Evolutionary conservation across 306 rosid genomes (phyloP).

Genomic region (Citrullus colocynthis): DNA sequence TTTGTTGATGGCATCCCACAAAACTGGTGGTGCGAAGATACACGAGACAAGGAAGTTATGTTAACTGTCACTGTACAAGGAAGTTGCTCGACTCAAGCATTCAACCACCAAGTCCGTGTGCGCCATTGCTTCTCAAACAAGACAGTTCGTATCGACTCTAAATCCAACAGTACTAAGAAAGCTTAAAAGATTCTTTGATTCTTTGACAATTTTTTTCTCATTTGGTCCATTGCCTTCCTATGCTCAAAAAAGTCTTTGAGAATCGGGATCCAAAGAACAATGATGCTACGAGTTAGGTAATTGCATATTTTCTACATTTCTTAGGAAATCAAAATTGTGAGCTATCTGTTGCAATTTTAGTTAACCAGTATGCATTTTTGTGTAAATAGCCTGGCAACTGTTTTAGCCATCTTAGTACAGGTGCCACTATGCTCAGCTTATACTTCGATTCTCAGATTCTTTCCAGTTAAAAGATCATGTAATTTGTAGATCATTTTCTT

Average conservation of each 20-base stretch:
- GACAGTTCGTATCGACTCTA: conserved; percentile 37
- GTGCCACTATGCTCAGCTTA: neutral
- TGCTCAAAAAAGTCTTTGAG: neutral
- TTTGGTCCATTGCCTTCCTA: neutral
- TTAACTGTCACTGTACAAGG: conserved; percentile 56
- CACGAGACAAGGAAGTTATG: conserved; percentile 63
- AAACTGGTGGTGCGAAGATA: conserved; percentile 82
- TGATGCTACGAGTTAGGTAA: neutral
- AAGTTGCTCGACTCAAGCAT: conserved; percentile 37
- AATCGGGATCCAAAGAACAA: neutral
- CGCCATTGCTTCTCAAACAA: conserved; percentile 61
- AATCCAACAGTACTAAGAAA: conserved; percentile 37
- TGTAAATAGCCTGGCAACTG: conserved; percentile 3
- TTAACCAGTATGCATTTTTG: conserved; percentile 2
- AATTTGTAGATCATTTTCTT: conserved; percentile 5
- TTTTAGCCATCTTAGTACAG: conserved; percentile 5
- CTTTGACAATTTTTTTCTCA: neutral
- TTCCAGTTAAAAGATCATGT: neutral
- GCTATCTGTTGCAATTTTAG: neutral
- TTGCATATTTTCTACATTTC: neutral
- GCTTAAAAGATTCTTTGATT: conserved; percentile 10
- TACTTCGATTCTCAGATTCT: neutral
- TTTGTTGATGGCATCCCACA: conserved; percentile 61
- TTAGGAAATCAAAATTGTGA: neutral
- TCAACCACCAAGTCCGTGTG: conserved; percentile 35